Conservation (phyloP, 2,329 filamentous ascomycete genomes). For the Zymoseptoria crescenta region DNA sequence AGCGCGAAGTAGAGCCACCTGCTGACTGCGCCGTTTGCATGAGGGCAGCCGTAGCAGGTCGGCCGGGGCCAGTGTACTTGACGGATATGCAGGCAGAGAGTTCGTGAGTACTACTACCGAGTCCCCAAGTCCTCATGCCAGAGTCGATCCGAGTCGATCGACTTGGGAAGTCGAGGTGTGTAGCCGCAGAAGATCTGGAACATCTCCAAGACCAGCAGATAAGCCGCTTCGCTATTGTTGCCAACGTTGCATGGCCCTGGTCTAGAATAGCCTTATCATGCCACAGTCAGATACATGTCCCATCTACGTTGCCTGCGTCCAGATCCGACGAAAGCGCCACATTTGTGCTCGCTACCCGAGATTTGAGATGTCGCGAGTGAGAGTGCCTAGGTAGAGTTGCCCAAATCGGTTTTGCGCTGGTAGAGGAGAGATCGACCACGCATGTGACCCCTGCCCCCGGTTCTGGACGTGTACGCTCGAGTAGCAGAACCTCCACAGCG, state of each 20-base stretch:
- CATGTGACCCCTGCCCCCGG: not conserved
- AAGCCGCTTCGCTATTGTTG: not conserved
- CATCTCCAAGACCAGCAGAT: not conserved
- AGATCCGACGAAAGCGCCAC: not conserved
- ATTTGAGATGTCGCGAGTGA: not conserved
- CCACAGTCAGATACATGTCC: too few relatives aligned
- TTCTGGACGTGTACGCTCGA: not conserved
- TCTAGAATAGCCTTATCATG: not conserved
- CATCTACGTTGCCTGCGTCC: not conserved
- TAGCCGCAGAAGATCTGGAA: too few relatives aligned
- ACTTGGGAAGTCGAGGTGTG: too few relatives aligned
- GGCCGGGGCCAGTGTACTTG: too few relatives aligned
- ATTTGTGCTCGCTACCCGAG: not conserved
- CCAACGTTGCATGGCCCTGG: not conserved
- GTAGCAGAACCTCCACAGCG: too few relatives aligned
- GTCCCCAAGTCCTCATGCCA: too few relatives aligned
- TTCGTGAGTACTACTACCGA: too few relatives aligned
- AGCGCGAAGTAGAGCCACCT: too few relatives aligned
- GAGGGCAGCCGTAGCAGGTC: too few relatives aligned
- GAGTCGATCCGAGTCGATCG: too few relatives aligned
- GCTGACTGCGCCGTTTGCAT: too few relatives aligned
- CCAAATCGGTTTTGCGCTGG: not conserved
- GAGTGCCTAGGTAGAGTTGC: not conserved
- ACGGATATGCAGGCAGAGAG: too few relatives aligned
- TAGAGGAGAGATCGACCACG: not conserved